Conservation (phyloP, 192 early-diverging fungal species). For the Fimicolochytrium jonesii region DNA sequence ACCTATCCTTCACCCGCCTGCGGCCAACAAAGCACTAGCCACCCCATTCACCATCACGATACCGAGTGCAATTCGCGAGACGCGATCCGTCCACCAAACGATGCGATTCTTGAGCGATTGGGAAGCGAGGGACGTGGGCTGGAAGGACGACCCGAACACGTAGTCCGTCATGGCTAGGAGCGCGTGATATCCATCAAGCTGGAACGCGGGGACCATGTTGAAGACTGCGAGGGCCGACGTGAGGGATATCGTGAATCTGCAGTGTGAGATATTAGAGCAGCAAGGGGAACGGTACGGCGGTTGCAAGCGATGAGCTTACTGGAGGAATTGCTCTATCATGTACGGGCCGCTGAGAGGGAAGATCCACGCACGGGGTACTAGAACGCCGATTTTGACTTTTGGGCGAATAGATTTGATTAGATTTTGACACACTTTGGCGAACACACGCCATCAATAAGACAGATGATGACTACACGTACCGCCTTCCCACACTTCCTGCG, state of each 20-base stretch:
- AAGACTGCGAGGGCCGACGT: slow-evolving; percentile 62
- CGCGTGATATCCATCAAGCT: slow-evolving; percentile 71
- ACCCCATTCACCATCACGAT: slow-evolving; percentile 14
- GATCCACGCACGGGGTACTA: slow-evolving; percentile 48
- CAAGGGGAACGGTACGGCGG: background rate
- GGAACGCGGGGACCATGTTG: slow-evolving; percentile 68
- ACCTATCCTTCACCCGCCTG: too few species aligned
- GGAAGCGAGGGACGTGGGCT: background rate
- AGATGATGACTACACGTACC: too few species aligned
- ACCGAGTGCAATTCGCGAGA: slow-evolving; percentile 4
- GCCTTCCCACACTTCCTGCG: slow-evolving; percentile 67
- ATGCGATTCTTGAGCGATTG: background rate
- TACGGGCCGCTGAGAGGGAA: slow-evolving; percentile 59
- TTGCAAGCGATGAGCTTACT: slow-evolving; percentile 28
- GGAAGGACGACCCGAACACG: slow-evolving; percentile 17
- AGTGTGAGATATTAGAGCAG: background rate
- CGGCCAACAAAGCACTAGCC: background rate
- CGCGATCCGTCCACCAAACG: background rate
- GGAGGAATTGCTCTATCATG: slow-evolving; percentile 47
- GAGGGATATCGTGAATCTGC: slow-evolving; percentile 64
- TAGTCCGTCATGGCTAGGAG: slow-evolving; percentile 40
- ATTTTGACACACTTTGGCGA: too few species aligned
- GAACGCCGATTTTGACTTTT: slow-evolving; percentile 57
- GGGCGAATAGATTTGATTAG: too few species aligned
- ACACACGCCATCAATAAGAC: too few species aligned